Evolutionary conservation across 1,284 basidiomycete genomes (phyloP).

Genomic region (Termitomyces sp.): DNA sequence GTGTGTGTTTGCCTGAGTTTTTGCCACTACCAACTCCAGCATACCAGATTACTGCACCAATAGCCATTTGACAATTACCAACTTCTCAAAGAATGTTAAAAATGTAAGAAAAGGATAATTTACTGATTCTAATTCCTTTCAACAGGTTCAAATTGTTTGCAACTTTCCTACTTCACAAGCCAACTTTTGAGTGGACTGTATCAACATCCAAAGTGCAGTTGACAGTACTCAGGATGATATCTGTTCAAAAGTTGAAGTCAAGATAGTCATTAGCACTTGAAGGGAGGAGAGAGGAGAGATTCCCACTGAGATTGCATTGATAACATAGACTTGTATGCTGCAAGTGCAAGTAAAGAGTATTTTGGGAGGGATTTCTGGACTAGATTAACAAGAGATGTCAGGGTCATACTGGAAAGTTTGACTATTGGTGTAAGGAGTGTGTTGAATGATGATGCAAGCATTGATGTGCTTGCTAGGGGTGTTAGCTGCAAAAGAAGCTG

Average conservation of each 20-base stretch:
- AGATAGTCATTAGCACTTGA: constrained; percentile 56
- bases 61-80: constrained; percentile 50
- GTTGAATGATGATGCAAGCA: constrained; percentile 51
- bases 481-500: constrained; percentile 55
- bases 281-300: constrained; percentile 46
- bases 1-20: constrained; percentile 37
- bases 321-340: constrained; percentile 54
- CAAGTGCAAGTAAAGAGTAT: constrained; percentile 76
- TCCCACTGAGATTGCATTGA: constrained; percentile 61
- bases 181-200: constrained; percentile 68
- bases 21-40: constrained; percentile 62
- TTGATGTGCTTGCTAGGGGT: constrained; percentile 44
- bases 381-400: constrained; percentile 58
- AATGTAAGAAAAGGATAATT: not conserved
- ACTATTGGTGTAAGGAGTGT: constrained; percentile 61
- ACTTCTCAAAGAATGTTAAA: constrained; percentile 37
- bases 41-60: constrained; percentile 58
- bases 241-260: constrained; percentile 65
- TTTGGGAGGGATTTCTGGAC: constrained; percentile 82
- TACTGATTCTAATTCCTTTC: not conserved
- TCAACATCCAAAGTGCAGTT: constrained; percentile 59
- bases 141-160: constrained; percentile 64
- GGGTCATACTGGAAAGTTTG: constrained; percentile 53
- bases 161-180: constrained; percentile 61
- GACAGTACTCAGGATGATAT: constrained; percentile 64